Evolutionary conservation across 371 early-diverging fungal species (phyloP).

Genomic region (Saksenaea oblongispora): DNA sequence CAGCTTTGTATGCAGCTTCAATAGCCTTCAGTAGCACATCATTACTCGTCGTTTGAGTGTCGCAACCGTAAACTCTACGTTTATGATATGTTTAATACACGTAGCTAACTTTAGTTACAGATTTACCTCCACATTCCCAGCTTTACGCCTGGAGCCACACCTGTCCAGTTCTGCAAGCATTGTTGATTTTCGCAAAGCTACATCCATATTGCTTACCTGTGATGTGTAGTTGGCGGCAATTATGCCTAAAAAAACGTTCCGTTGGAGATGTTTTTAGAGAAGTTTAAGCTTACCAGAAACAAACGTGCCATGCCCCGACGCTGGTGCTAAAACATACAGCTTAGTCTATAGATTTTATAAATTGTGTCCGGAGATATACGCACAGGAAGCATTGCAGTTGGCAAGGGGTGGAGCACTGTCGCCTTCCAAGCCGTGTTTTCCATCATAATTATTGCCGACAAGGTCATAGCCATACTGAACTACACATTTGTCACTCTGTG

Average conservation of each 20-base stretch:
- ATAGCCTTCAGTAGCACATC: constrained; percentile 71
- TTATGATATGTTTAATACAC: not conserved
- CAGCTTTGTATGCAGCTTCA: constrained; percentile 64
- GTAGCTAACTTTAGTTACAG: not conserved
- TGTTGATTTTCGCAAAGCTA: not conserved
- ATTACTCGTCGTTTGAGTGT: constrained; percentile 27
- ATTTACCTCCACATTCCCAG: constrained; percentile 44
- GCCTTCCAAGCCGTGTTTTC: constrained; percentile 15
- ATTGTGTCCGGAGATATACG: constrained; percentile 16
- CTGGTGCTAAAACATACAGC: constrained; percentile 18
- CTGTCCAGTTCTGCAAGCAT: constrained; percentile 49
- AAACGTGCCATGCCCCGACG: constrained; percentile 45
- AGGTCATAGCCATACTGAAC: constrained; percentile 58
- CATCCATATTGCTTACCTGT: constrained; percentile 21
- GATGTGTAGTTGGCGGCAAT: constrained; percentile 55
- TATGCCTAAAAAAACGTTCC: constrained; percentile 23
- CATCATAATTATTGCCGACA: constrained; percentile 35
- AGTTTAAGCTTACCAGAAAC: constrained; percentile 35
- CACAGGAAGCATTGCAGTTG: constrained; percentile 22
- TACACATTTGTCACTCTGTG: constrained; percentile 32
- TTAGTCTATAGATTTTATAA: not conserved
- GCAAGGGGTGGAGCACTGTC: constrained; percentile 34
- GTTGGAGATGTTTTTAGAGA: not conserved
- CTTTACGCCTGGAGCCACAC: constrained; percentile 63
- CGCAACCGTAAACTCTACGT: constrained; percentile 32